These are phyloP conservation scores for Xylona heveae DNA, from an alignment of 495 filamentous ascomycete species.

Conservation along the genomic window DNA sequence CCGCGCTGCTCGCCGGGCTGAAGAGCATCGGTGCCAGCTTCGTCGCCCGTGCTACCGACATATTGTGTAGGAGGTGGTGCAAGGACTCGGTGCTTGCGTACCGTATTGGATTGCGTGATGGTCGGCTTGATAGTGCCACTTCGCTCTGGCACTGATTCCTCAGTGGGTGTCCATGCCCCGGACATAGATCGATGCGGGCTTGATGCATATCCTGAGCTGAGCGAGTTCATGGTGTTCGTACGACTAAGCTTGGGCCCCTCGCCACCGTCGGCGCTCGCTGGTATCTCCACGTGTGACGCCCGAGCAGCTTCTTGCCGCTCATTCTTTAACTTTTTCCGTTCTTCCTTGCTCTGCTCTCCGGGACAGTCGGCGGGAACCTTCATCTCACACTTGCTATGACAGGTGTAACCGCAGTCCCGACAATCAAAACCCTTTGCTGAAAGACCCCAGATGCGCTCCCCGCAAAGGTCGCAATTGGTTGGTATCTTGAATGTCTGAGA, in stretches of 20 bases:
- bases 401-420: slow-evolving; percentile 89
- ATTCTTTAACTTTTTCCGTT: slow-evolving; percentile 75
- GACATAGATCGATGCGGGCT: slow-evolving; percentile 58
- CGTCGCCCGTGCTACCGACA: slow-evolving; percentile 24
- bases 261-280: slow-evolving; percentile 9
- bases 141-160: slow-evolving; percentile 14
- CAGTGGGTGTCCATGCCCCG: slow-evolving; percentile 25
- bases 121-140: background rate
- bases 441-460: slow-evolving; percentile 89
- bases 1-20: slow-evolving; percentile 35
- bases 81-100: slow-evolving; percentile 46
- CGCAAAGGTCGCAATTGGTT: slow-evolving; percentile 92
- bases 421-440: slow-evolving; percentile 93
- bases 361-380: slow-evolving; percentile 94
- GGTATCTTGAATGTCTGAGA: slow-evolving; percentile 96
- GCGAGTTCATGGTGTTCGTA: slow-evolving; percentile 80
- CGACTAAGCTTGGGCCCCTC: slow-evolving; percentile 38
- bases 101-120: slow-evolving; percentile 12
- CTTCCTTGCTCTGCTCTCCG: slow-evolving; percentile 81
- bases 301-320: slow-evolving; percentile 57
- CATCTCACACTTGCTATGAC: slow-evolving; percentile 97
- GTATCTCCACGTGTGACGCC: slow-evolving; percentile 1
- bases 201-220: slow-evolving; percentile 73
- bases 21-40: background rate
- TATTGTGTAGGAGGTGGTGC: slow-evolving; percentile 77